A percentile compares a stretch with the other conserved stretches of the same genome.
phyloP scores from a whole-genome alignment of 2,329 filamentous ascomycete species.

The Lasiodiplodia sp. region DNA sequence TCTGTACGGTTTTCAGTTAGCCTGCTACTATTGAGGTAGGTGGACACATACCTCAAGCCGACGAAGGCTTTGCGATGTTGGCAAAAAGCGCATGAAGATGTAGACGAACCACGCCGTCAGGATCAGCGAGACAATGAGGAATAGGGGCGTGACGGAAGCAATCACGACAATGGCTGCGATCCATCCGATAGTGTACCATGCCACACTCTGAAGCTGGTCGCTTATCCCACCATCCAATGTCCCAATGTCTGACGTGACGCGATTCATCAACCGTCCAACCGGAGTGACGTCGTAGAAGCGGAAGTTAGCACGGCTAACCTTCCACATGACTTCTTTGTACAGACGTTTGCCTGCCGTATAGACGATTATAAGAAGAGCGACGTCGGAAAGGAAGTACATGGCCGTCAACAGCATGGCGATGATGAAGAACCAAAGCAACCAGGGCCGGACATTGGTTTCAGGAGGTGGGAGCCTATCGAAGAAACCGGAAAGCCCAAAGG shows the following conservation, averaged over 20 bases:
- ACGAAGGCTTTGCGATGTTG: slow-evolving; percentile 81
- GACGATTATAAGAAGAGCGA: slow-evolving; percentile 77
- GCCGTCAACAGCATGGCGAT: slow-evolving; percentile 54
- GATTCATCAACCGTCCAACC: slow-evolving; percentile 88
- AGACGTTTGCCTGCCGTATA: slow-evolving; percentile 79
- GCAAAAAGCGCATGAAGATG: slow-evolving; percentile 79
- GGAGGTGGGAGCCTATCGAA: slow-evolving; percentile 68
- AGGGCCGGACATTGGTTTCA: slow-evolving; percentile 70
- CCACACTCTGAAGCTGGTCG: slow-evolving; percentile 73
- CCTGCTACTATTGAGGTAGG: slow-evolving; percentile 28
- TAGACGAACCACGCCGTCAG: slow-evolving; percentile 74
- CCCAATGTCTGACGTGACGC: slow-evolving; percentile 87
- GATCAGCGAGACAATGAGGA: slow-evolving; percentile 73
- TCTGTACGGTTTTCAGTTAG: slow-evolving; percentile 47
- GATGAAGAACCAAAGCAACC: slow-evolving; percentile 74
- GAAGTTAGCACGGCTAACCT: slow-evolving; percentile 81
- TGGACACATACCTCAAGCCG: slow-evolving; percentile 67
- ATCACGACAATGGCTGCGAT: slow-evolving; percentile 78
- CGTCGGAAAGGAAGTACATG: slow-evolving; percentile 65
- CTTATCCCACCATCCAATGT: slow-evolving; percentile 89
- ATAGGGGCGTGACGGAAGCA: slow-evolving; percentile 76
- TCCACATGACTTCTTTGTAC: slow-evolving; percentile 74
- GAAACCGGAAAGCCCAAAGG: slow-evolving; percentile 3
- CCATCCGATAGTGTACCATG: slow-evolving; percentile 75
- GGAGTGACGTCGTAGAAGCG: slow-evolving; percentile 92